Base-by-base conservation (phyloP, 2,329 filamentous ascomycete species). In the Nakataea oryzae region DNA sequence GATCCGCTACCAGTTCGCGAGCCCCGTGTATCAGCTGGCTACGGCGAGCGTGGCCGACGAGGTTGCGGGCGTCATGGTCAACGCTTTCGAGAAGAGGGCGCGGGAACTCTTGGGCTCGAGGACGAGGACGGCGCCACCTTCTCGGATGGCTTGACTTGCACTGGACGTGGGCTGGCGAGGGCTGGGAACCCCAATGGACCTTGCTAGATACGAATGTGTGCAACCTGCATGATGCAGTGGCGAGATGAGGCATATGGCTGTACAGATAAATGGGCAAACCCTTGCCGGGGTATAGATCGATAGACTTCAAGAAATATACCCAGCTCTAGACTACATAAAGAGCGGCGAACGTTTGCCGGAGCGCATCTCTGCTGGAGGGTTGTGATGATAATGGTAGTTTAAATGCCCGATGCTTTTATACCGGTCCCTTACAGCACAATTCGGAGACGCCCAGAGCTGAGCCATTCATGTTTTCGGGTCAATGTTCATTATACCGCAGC, bases 71-170 rank as follows among this genome's bases (percentile, higher is more conserved):
- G 81, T 89, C 66, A 96, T 99, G 92, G 89, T 97, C 66, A 87
- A 90, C 73, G 93, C 95, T 1, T 99, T 99, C 78, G 93, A 97
- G 77, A 84, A 85, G 74, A 82, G 90, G 70, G 92, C 95, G 7
- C 79, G 78, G 70, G 78, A 83, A 69, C 83, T 67, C 76, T 75
- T 65, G 11, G 65, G 65, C 26, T 17, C 34, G 47, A 21, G 5
- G 28, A 41, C 13, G 32, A 28, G 54, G 24, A 24, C 24, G 26
- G 13, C 26, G 26, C 34, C 17, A 13, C 11, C 30, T 13, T 21
- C 14, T 59, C 26, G 14, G 57, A 21, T 59, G 32, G 57, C 32
- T 24, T 47, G 13, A 26, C 24, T 13, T 24, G 30, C 24, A 59
- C 24, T 27, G 28, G 13, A 34, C 41, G 29, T 41, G 24, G n/a